phyloP scores from a whole-genome alignment of 805 yeast species.

The Kregervanrija delftensis region DNA sequence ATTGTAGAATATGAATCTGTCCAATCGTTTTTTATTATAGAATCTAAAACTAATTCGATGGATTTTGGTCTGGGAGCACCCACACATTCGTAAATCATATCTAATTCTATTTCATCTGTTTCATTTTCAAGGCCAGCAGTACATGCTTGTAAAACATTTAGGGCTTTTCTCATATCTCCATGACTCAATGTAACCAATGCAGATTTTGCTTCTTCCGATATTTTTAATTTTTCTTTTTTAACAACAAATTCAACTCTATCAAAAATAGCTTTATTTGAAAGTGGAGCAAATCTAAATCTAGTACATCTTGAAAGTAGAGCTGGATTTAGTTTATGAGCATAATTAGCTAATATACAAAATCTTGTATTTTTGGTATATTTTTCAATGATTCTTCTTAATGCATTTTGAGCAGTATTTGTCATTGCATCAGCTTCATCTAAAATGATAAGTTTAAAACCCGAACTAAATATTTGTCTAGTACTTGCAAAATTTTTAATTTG shows the following conservation, averaged over 20 bases:
- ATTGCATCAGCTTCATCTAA: conserved; percentile 95
- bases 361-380: conserved; percentile 92
- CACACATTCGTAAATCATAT: conserved; percentile 85
- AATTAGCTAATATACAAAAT: conserved; percentile 91
- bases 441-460: conserved; percentile 84
- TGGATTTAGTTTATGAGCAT: conserved; percentile 91
- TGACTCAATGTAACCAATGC: conserved; percentile 68
- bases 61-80: conserved; percentile 94
- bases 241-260: conserved; percentile 65
- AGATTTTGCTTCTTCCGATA: conserved; percentile 51
- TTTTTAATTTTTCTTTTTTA: conserved; percentile 53
- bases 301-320: conserved; percentile 94
- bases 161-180: conserved; percentile 95
- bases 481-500: conserved; percentile 95
- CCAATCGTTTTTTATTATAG: conserved; percentile 86
- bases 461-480: conserved; percentile 85
- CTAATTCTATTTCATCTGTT: conserved; percentile 51
- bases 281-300: conserved; percentile 85
- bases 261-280: conserved; percentile 58
- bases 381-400: conserved; percentile 78
- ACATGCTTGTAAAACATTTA: conserved; percentile 92
- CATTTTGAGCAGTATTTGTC: conserved; percentile 83
- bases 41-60: conserved; percentile 64
- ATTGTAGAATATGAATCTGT: conserved; percentile 64
- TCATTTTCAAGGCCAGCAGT: conserved; percentile 58